Conservation (phyloP, 78 protist genomes). For the Protostelium mycophagum region DNA sequence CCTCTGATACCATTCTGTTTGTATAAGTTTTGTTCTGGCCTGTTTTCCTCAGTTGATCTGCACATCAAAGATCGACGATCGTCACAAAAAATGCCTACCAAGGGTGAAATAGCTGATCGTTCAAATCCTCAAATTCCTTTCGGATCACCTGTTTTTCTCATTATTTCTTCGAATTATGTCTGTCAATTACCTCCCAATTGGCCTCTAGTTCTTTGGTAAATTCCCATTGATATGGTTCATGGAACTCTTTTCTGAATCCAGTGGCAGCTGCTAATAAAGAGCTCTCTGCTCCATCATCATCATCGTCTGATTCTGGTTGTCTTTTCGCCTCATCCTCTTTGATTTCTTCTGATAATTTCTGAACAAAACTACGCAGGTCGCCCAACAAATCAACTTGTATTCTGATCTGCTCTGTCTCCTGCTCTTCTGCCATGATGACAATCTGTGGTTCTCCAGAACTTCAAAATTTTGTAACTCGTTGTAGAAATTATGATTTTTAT, state of each 20-base stretch:
- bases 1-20: background rate
- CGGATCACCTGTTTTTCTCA: background rate
- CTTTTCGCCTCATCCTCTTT: no score
- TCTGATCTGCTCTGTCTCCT: no score
- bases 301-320: no score
- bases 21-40: background rate
- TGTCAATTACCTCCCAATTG: slow-evolving; percentile 9
- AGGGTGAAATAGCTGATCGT: background rate
- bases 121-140: background rate
- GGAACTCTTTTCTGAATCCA: background rate
- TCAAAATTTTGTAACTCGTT: no score
- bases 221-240: background rate
- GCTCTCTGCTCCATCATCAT: background rate
- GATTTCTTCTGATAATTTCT: no score
- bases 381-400: no score
- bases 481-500: no score
- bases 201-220: slow-evolving; percentile 1
- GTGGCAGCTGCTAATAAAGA: background rate
- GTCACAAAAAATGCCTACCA: no score
- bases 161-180: background rate
- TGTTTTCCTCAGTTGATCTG: background rate
- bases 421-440: no score
- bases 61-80: background rate
- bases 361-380: no score
- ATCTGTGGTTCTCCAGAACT: no score